Evolutionary conservation across 139 green algal genomes (phyloP).

Genomic region (Chlorella sp.): DNA sequence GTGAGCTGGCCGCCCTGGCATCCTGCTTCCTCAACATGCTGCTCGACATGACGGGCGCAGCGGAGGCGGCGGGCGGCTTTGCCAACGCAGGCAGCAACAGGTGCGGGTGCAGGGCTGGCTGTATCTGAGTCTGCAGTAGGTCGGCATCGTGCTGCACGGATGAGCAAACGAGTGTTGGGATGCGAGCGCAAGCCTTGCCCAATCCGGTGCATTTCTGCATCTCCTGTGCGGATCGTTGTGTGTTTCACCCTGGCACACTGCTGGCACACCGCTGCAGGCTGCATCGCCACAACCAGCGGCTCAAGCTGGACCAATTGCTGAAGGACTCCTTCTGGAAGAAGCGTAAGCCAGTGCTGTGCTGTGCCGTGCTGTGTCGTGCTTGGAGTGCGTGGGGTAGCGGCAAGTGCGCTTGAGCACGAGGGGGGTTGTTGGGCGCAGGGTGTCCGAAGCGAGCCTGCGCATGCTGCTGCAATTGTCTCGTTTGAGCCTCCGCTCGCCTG

Average conservation of each 20-base stretch:
- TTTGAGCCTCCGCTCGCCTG: not conserved
- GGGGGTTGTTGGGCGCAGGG: too few relatives aligned
- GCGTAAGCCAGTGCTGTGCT: not conserved
- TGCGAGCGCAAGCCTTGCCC: too few relatives aligned
- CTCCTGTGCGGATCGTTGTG: not conserved
- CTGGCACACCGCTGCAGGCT: not conserved
- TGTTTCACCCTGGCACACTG: not conserved
- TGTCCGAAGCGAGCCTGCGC: too few relatives aligned
- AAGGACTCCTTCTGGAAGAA: conserved; percentile 27
- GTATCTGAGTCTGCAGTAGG: not conserved
- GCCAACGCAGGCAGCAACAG: conserved; percentile 1
- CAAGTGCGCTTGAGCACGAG: not conserved
- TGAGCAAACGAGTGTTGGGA: too few relatives aligned
- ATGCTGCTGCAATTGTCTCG: not conserved
- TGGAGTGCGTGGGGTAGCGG: not conserved
- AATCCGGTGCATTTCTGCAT: not conserved
- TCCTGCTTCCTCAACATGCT: conserved; percentile 37
- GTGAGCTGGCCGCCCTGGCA: conserved; percentile 38
- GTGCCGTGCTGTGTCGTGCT: not conserved
- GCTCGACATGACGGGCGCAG: conserved; percentile 46
- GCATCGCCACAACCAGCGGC: conserved; percentile 4
- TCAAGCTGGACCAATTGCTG: conserved; percentile 39
- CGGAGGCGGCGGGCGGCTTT: conserved; percentile 42
- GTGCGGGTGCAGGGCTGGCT: not conserved
- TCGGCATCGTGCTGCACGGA: too few relatives aligned